Evolutionary conservation across 2,329 filamentous ascomycete genomes (phyloP).

Genomic region (Ophiognomonia clavigignenti-juglandacearum): DNA sequence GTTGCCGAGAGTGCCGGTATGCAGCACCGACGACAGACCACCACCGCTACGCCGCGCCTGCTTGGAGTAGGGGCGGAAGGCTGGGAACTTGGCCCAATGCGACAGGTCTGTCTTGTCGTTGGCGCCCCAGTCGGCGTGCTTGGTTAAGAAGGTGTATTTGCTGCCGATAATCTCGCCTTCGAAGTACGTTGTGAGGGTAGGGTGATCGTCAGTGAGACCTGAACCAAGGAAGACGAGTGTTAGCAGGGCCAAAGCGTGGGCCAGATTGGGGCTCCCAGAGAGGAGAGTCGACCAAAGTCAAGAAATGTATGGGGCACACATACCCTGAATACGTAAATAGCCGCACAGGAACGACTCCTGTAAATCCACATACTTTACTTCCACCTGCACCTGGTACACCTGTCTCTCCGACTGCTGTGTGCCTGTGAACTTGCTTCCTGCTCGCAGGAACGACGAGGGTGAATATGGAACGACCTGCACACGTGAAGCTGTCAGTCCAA

Average conservation of each 20-base stretch:
- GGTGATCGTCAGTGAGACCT: constrained; percentile 94
- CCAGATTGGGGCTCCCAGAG: too few relatives aligned
- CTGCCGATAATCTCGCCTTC: constrained; percentile 96
- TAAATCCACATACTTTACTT: constrained; percentile 95
- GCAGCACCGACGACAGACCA: constrained; percentile 35
- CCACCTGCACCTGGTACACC: constrained; percentile 91
- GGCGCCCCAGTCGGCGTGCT: constrained; percentile 86
- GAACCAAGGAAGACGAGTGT: constrained; percentile 1
- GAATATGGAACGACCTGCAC: constrained; percentile 68
- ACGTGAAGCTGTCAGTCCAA: background rate
- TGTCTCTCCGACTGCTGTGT: constrained; percentile 92
- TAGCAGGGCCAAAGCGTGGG: too few relatives aligned
- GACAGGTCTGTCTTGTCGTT: constrained; percentile 85
- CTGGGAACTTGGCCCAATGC: constrained; percentile 87
- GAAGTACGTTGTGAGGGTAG: constrained; percentile 96
- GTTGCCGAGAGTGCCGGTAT: constrained; percentile 27
- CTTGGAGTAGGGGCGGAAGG: constrained; percentile 72
- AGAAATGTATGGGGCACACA: constrained; percentile 19
- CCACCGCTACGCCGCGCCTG: constrained; percentile 55
- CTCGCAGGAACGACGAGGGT: constrained; percentile 80
- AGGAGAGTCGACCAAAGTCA: background rate
- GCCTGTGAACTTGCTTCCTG: constrained; percentile 83
- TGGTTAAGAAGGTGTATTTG: constrained; percentile 90
- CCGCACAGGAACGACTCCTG: constrained; percentile 91
- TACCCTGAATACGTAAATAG: constrained; percentile 92